Evolutionary conservation across 225 moss, liverwort and hornwort genomes (phyloP).

Genomic region (Rhytidiadelphus loreus): DNA sequence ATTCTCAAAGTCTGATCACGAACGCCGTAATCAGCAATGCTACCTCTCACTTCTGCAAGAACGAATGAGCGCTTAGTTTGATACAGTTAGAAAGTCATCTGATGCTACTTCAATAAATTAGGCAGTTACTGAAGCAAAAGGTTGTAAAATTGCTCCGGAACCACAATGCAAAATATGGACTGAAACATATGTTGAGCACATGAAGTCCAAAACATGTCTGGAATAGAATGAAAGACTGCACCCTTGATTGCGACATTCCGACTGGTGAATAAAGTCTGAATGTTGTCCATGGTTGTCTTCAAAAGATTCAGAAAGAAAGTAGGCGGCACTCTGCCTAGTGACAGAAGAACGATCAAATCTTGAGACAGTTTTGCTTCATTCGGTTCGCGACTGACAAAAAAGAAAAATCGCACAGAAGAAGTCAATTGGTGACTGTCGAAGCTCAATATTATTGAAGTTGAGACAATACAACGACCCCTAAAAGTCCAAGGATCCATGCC

Average conservation of each 20-base stretch:
- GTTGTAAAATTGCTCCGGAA: not conserved
- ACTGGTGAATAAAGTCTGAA: conserved; percentile 12
- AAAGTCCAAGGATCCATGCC: not conserved
- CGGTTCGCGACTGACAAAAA: conserved; percentile 16
- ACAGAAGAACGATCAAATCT: conserved; percentile 52
- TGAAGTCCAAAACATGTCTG: not conserved
- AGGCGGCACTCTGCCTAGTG: conserved; percentile 23
- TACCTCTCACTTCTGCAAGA: conserved; percentile 18
- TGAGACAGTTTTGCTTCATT: conserved; percentile 36
- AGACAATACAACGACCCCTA: not conserved
- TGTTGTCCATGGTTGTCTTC: conserved; percentile 2
- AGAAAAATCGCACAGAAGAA: not conserved
- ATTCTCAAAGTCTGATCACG: conserved; percentile 23
- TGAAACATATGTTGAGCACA: not conserved
- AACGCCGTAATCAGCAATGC: not conserved
- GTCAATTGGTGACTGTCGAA: not conserved
- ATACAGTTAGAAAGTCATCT: not conserved
- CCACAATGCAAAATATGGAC: not conserved
- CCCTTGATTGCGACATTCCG: conserved; percentile 14
- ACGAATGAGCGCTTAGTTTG: not conserved
- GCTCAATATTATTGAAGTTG: not conserved
- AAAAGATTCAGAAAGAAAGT: conserved; percentile 32
- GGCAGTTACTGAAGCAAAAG: not conserved
- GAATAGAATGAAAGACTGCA: not conserved
- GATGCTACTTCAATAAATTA: not conserved